phyloP scores from a whole-genome alignment of 1,284 basidiomycete species.

The Sanguinoderma infundibulare region DNA sequence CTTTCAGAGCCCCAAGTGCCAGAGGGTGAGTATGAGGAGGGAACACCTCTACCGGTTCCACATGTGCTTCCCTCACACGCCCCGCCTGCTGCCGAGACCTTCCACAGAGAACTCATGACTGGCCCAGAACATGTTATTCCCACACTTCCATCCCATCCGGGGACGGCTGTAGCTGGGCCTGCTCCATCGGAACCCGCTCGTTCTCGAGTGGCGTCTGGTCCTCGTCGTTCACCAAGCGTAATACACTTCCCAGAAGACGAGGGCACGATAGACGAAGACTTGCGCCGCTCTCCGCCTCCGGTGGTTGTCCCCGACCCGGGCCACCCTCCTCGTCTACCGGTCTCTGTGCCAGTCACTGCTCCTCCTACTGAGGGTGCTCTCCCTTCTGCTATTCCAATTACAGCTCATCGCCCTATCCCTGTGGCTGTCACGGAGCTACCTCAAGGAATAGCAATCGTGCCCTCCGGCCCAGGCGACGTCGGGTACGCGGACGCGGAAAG shows the following conservation, averaged over 20 bases:
- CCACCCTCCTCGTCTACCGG: not conserved
- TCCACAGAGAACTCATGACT: not conserved
- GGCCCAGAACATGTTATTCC: not conserved
- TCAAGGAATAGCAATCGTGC: not conserved
- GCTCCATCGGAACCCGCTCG: not conserved
- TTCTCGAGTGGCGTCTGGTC: not conserved
- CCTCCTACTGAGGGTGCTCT: not conserved
- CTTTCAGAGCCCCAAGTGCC: not conserved
- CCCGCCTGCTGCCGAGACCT: not conserved
- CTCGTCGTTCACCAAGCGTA: not conserved
- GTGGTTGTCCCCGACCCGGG: not conserved
- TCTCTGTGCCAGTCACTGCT: not conserved
- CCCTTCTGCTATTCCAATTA: not conserved
- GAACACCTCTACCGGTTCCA: not conserved
- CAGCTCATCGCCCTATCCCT: not conserved
- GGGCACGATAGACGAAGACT: not conserved
- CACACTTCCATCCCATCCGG: not conserved
- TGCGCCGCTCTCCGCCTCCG: not conserved
- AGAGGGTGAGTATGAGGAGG: not conserved
- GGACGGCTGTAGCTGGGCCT: not conserved
- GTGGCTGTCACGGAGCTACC: not conserved
- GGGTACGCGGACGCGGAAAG: slow-evolving; percentile 53
- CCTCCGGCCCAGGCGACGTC: slow-evolving; percentile 40
- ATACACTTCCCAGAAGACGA: not conserved
- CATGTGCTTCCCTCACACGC: not conserved